Percentiles rank a stretch among this genome's conserved stretches.
Evolutionary conservation across 208 protist species (phyloP).

Genomic region (Leishmania guyanensis): DNA sequence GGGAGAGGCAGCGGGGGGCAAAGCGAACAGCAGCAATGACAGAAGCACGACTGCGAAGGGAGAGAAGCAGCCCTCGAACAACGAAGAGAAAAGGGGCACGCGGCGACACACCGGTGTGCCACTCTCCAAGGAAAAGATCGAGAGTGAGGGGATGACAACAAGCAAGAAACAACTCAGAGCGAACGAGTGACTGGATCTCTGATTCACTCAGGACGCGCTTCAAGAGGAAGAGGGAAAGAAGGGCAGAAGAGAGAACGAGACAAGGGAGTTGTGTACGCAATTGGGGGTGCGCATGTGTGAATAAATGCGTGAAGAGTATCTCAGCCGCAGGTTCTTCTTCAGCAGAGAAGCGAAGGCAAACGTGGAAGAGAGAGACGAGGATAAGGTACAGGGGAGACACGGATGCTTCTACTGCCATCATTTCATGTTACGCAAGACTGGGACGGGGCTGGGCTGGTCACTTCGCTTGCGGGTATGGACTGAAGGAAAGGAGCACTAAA

Average conservation of each 20-base stretch:
- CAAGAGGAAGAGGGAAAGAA: background rate
- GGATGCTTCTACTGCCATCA: background rate
- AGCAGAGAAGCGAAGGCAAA: background rate
- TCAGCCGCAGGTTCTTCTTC: background rate
- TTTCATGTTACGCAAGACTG: background rate
- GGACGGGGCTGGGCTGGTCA: background rate
- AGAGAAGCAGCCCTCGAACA: background rate
- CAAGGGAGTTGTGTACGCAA: background rate
- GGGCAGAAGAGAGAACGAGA: background rate
- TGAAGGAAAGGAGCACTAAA: background rate
- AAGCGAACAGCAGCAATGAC: too few species aligned
- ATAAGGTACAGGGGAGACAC: background rate
- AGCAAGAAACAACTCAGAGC: background rate
- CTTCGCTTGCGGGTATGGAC: background rate
- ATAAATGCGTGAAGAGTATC: background rate
- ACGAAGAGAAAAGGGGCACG: background rate
- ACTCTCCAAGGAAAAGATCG: background rate
- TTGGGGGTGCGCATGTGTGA: background rate
- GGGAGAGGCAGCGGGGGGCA: background rate
- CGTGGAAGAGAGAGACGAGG: conserved; percentile 4
- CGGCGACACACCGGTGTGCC: background rate
- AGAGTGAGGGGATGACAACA: too few species aligned
- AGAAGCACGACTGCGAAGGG: background rate
- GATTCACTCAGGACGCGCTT: too few species aligned
- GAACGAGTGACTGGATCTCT: background rate